Percentiles rank a stretch among this genome's conserved stretches.
phyloP scores from a whole-genome alignment of 768 basidiomycete genomes.

The Hygrophoropsis aurantiaca region DNA sequence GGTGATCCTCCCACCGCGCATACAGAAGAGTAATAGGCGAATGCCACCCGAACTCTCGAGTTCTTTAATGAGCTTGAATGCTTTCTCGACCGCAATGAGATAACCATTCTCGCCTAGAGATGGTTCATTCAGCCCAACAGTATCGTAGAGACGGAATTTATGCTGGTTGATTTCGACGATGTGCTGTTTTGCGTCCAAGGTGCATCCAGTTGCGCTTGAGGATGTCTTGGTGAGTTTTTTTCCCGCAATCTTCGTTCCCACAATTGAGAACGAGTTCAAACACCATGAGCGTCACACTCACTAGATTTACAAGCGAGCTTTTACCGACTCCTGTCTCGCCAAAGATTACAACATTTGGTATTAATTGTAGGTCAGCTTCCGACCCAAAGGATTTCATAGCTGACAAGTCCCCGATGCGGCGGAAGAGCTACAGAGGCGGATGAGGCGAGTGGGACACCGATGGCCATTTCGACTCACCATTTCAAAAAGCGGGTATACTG shows the following conservation, averaged over 20 bases:
- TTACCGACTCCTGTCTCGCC: too few relatives aligned
- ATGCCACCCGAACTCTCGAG: slow-evolving; percentile 34
- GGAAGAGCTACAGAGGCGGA: too few relatives aligned
- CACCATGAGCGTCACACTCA: too few relatives aligned
- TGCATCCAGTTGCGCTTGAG: slow-evolving; percentile 34
- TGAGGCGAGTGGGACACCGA: too few relatives aligned
- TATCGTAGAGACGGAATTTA: slow-evolving; percentile 30
- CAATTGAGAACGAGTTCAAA: too few relatives aligned
- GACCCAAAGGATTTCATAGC: too few relatives aligned
- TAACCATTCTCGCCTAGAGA: slow-evolving; percentile 15
- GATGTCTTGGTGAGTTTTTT: slow-evolving; percentile 23
- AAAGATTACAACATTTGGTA: too few relatives aligned
- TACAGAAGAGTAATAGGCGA: slow-evolving; percentile 41
- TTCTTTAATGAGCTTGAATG: slow-evolving; percentile 30
- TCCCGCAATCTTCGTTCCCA: slow-evolving; percentile 18
- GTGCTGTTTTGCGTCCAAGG: slow-evolving; percentile 31
- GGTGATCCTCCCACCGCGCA: slow-evolving; percentile 39
- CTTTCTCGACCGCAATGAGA: slow-evolving; percentile 19
- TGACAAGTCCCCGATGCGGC: too few relatives aligned
- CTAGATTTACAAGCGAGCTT: too few relatives aligned
- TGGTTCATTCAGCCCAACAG: slow-evolving; percentile 34
- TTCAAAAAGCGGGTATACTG: too few relatives aligned
- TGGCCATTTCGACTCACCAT: too few relatives aligned
- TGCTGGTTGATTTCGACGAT: slow-evolving; percentile 17
- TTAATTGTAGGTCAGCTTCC: too few relatives aligned